Evolutionary conservation across 345 rosid genomes (phyloP), one percentile per base, ranked within the genome.

Genomic region (Salix caprea): DNA sequence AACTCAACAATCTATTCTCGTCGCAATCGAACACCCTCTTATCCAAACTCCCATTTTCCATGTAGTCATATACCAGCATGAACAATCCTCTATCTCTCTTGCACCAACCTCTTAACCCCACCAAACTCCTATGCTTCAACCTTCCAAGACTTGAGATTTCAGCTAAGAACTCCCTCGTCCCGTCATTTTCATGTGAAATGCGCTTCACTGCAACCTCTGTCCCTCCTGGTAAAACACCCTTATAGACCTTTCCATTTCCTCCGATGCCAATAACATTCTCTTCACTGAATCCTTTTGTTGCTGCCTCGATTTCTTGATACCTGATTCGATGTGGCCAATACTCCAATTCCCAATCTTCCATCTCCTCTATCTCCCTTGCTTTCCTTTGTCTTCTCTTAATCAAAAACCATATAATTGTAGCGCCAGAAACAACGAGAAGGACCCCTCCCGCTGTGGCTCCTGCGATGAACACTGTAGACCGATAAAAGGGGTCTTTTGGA

Each of bases 271-370:
- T 88, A 62, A 90, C 87, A 62, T 86, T 89, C 80, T 89, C 87
- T 56, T 92, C 98, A 0, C 81, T 72, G n/a, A 94, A 90, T 4
- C 89, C 87, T 1, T 81, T 83, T 24, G 94, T 90, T 4, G 91
- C 90, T 0, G 88, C 81, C 30, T 88, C 90, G 6, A 91, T 89
- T 78, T 94, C 89, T 69, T 85, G 87, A 44, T 86, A 89, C 2
- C 85, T 37, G 7, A 91, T 84, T 77, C 90, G 24, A 30, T 94
- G 93, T 0, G 98, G 96, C 97, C 98, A 92, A 73, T 92, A 94
- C 83, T 94, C 97, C 85, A 88, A 79, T 74, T 94, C 98, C 96
- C 97, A 94, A 7, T 86, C 91, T 77, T 94, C 97, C 89, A 89
- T 89, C 70, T 80, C 86, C 1, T 85, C 96, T 75, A 85, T 86